Percentiles rank a stretch among this genome's conserved stretches.
phyloP scores from a whole-genome alignment of 768 basidiomycete genomes.

The Fistulinella prunicolor region DNA sequence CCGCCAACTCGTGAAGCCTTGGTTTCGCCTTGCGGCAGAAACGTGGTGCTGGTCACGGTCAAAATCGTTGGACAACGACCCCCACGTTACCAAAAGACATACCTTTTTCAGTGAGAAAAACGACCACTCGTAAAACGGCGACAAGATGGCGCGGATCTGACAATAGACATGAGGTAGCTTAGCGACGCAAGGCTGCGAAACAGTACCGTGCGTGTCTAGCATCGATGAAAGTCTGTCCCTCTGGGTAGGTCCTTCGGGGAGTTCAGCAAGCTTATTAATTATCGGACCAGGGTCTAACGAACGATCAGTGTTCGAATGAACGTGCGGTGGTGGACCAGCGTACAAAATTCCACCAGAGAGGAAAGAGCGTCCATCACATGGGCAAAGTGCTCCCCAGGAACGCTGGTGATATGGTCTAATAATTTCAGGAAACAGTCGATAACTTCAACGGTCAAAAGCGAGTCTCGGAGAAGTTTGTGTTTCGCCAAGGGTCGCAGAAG shows the following conservation, averaged over 20 bases:
- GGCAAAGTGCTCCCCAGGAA: slow-evolving; percentile 8
- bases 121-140: slow-evolving; percentile 13
- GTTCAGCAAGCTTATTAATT: slow-evolving; percentile 1
- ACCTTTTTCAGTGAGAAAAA: slow-evolving; percentile 8
- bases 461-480: slow-evolving; percentile 11
- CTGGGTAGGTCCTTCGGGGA: not conserved
- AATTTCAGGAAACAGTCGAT: slow-evolving; percentile 10
- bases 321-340: not conserved
- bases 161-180: not conserved
- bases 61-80: not conserved
- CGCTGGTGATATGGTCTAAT: slow-evolving; percentile 2
- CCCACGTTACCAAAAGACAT: not conserved
- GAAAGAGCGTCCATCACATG: slow-evolving; percentile 18
- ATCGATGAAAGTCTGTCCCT: slow-evolving; percentile 10
- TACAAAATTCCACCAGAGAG: slow-evolving; percentile 11
- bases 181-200: not conserved
- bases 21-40: slow-evolving; percentile 6
- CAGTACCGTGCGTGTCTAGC: slow-evolving; percentile 8
- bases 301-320: not conserved
- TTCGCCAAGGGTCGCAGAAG: slow-evolving; percentile 15
- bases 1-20: slow-evolving; percentile 13
- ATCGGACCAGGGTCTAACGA: slow-evolving; percentile 3
- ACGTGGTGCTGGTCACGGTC: slow-evolving; percentile 1
- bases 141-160: slow-evolving; percentile 11
- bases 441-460: slow-evolving; percentile 6